Evolutionary conservation across 768 basidiomycete species (phyloP).

Genomic region (Phlebiopsis gigantea): DNA sequence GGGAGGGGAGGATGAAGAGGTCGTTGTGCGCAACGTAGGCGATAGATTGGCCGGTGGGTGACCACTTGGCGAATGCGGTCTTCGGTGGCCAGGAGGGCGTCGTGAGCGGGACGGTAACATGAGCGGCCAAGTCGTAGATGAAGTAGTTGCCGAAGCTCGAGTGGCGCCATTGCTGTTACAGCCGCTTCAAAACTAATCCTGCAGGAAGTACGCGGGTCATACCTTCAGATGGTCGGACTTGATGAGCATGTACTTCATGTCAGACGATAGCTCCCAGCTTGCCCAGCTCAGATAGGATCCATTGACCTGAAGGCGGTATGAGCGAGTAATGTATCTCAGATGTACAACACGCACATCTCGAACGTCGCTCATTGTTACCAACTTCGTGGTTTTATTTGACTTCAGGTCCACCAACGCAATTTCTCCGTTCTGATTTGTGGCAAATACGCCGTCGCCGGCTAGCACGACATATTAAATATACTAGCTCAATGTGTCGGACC

Average conservation of each 20-base stretch:
- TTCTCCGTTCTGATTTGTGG: conserved; percentile 49
- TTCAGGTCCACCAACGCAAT: conserved; percentile 82
- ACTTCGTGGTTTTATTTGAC: conserved; percentile 56
- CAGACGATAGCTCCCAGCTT: conserved; percentile 81
- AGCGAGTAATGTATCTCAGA: neutral
- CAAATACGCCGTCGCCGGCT: conserved; percentile 96
- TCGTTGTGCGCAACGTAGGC: conserved; percentile 87
- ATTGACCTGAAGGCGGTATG: conserved; percentile 38
- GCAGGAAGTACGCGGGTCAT: neutral
- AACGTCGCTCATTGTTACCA: conserved; percentile 56
- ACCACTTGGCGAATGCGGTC: conserved; percentile 82
- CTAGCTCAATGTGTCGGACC: too few relatives aligned
- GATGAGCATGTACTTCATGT: conserved; percentile 86
- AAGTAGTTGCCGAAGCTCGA: conserved; percentile 92
- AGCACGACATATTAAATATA: neutral
- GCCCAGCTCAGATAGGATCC: conserved; percentile 46
- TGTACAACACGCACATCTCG: conserved; percentile 48
- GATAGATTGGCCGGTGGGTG: conserved; percentile 77
- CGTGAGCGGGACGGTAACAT: conserved; percentile 65
- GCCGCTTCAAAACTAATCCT: neutral
- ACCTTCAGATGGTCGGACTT: conserved; percentile 75
- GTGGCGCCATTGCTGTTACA: conserved; percentile 82
- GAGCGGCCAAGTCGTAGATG: conserved; percentile 72
- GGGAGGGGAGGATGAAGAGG: conserved; percentile 74
- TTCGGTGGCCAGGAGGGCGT: conserved; percentile 63